A percentile compares a stretch with the other conserved stretches of the same genome.
Evolutionary conservation across 2,329 filamentous ascomycete species (phyloP).

Genomic region (Verticillium zaregamsianum): DNA sequence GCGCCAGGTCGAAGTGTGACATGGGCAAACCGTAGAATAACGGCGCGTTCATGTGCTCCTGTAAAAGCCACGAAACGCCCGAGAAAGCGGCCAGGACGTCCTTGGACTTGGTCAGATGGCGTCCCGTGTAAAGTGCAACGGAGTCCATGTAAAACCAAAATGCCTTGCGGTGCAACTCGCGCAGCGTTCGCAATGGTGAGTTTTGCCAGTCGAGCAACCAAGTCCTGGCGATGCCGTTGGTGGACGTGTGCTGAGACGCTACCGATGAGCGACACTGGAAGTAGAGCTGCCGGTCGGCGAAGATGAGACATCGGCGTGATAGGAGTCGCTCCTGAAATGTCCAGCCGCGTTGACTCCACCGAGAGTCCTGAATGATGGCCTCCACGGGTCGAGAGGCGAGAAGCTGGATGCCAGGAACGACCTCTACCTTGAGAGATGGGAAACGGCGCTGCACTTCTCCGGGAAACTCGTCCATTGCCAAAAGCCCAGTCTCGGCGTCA

Average conservation of each 20-base stretch:
- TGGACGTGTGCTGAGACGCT: too few relatives aligned
- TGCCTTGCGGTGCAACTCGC: constrained; percentile 18
- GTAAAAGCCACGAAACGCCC: constrained; percentile 22
- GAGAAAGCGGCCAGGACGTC: constrained; percentile 29
- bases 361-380: not conserved
- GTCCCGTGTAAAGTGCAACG: constrained; percentile 22
- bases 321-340: constrained; percentile 38
- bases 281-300: constrained; percentile 11
- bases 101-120: constrained; percentile 17
- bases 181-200: constrained; percentile 20
- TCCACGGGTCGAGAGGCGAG: not conserved
- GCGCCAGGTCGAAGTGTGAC: constrained; percentile 27
- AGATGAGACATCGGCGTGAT: constrained; percentile 27
- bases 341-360: constrained; percentile 25
- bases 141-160: constrained; percentile 24
- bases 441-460: constrained; percentile 18
- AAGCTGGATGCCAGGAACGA: not conserved
- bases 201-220: constrained; percentile 25
- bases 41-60: constrained; percentile 16
- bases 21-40: constrained; percentile 24
- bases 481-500: constrained; percentile 5
- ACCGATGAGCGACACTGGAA: constrained; percentile 21
- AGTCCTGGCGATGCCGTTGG: too few relatives aligned
- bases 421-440: constrained; percentile 2
- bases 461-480: constrained; percentile 26